Evolutionary conservation across 352 stramenopile genomes (phyloP).

Genomic region (Achlya hypogyna): DNA sequence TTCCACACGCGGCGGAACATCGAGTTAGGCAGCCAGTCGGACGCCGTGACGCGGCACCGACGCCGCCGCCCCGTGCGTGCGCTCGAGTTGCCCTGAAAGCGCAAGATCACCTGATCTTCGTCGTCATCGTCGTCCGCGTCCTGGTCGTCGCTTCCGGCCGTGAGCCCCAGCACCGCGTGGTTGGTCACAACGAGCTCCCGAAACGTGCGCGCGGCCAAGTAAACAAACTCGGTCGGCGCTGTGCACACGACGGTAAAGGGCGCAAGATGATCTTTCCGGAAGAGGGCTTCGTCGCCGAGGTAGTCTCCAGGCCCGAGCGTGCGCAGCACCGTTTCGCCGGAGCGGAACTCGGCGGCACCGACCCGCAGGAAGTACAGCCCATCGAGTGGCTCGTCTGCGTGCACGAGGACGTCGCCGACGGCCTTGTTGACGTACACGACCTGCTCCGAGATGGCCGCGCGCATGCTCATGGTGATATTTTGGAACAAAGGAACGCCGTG

Average conservation of each 20-base stretch:
- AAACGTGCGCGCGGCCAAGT: background rate
- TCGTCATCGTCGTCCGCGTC: background rate
- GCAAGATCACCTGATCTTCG: background rate
- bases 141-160: background rate
- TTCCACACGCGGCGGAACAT: constrained; percentile 19
- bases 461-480: background rate
- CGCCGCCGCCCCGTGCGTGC: background rate
- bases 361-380: constrained; percentile 5
- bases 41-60: constrained; percentile 6
- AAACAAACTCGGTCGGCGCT: constrained; percentile 12
- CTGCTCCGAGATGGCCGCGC: constrained; percentile 9
- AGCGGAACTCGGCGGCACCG: constrained; percentile 1
- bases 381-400: background rate
- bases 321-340: background rate
- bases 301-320: background rate
- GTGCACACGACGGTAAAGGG: constrained; percentile 2
- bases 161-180: background rate
- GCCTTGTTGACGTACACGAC: constrained; percentile 18
- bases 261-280: background rate
- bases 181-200: constrained; percentile 9
- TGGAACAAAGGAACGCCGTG: constrained; percentile 8
- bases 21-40: constrained; percentile 19
- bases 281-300: constrained; percentile 12
- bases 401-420: background rate
- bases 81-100: background rate